Evolutionary conservation across 257 asterid genomes (phyloP).

Genomic region (Primulina eburnea): DNA sequence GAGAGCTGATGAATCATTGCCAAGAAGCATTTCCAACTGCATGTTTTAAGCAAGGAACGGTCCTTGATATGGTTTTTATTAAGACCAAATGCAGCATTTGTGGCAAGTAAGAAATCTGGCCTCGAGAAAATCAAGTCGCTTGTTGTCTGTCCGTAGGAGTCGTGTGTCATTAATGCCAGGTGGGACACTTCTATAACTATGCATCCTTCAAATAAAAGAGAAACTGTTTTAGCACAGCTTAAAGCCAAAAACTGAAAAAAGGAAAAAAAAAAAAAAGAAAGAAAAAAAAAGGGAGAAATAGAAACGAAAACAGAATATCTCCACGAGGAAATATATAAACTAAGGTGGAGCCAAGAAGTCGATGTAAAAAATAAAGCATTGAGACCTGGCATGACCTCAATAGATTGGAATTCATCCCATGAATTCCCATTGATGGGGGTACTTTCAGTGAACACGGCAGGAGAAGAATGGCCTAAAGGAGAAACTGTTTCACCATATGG

Average conservation of each 20-base stretch:
- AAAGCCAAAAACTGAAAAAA: constrained; percentile 4
- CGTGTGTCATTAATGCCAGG: constrained; percentile 17
- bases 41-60: constrained; percentile 25
- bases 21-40: constrained; percentile 22
- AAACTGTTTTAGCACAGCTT: constrained; percentile 20
- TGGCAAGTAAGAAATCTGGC: constrained; percentile 54
- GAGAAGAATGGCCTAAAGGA: constrained; percentile 51
- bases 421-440: constrained; percentile 48
- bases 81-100: constrained; percentile 45
- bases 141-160: constrained; percentile 23
- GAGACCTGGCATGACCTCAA: constrained; percentile 43
- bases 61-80: constrained; percentile 32
- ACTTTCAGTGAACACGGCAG: constrained; percentile 50
- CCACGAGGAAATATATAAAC: background rate
- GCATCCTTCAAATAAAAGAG: constrained; percentile 33
- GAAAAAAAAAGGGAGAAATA: background rate
- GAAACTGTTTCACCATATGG: constrained; percentile 41
- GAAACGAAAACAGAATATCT: background rate
- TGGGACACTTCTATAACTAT: constrained; percentile 28
- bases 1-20: constrained; percentile 30
- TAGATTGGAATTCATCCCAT: constrained; percentile 42
- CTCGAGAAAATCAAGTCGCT: constrained; percentile 34
- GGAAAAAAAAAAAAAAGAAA: too few relatives aligned
- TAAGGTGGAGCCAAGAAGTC: background rate
- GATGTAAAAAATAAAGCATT: constrained; percentile 5